phyloP scores from a whole-genome alignment of 495 filamentous ascomycete species.

The Lepidopterella palustris region DNA sequence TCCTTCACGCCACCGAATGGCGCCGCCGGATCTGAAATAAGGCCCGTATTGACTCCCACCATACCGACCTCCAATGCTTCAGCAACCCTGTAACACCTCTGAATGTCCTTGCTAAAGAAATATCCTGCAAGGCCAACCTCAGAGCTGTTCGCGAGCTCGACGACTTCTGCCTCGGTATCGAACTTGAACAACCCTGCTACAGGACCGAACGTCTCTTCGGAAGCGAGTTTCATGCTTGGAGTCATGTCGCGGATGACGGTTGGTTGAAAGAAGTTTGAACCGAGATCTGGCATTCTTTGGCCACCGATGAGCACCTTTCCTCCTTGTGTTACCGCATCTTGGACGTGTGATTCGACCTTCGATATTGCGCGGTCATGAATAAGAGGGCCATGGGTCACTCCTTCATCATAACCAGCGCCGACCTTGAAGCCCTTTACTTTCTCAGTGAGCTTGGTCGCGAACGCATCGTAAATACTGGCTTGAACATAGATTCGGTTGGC shows the following conservation, averaged over 20 bases:
- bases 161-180: constrained; percentile 45
- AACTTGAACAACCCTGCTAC: constrained; percentile 48
- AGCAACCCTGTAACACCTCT: constrained; percentile 43
- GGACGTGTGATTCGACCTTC: constrained; percentile 37
- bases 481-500: constrained; percentile 70
- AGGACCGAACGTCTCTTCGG: constrained; percentile 56
- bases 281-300: constrained; percentile 37
- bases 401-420: constrained; percentile 38
- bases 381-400: constrained; percentile 41
- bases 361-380: constrained; percentile 41
- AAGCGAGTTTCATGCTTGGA: constrained; percentile 43
- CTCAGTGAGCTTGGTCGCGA: constrained; percentile 37
- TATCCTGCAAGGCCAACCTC: constrained; percentile 48
- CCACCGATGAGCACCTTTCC: constrained; percentile 41
- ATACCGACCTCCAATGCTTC: constrained; percentile 48
- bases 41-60: constrained; percentile 47
- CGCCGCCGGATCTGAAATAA: constrained; percentile 40
- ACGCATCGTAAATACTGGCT: constrained; percentile 41
- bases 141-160: constrained; percentile 44
- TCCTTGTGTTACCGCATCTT: constrained; percentile 38
- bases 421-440: constrained; percentile 42
- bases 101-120: constrained; percentile 45
- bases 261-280: constrained; percentile 47
- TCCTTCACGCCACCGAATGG: constrained; percentile 89
- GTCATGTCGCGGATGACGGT: constrained; percentile 44